Base-by-base conservation (phyloP, 306 rosid genomes). In the Ormosia semicastrata region DNA sequence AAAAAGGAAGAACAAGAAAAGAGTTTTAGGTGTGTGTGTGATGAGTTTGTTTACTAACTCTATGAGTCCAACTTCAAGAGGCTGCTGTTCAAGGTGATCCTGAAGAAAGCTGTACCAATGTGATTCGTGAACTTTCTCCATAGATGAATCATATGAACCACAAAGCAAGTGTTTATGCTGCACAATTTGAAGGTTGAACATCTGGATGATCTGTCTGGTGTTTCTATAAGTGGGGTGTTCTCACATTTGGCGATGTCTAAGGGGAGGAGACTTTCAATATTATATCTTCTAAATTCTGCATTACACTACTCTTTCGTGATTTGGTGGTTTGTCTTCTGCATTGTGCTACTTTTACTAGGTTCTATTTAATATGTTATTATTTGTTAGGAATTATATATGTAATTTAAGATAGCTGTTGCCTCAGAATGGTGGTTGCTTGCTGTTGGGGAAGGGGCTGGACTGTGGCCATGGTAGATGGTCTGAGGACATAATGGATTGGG, bases 241-340 rank as follows among this genome's bases (percentile, higher is more conserved):
- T 92, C 98, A 2, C 97, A 94, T 87, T 88, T 95, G 82, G 97
- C 93, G 82, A 95, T 93, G 41, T 94, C 98, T 3, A 97, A 94
- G 79, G 98, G 98, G 53, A 85, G 98, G 89, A 93, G 86, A 91
- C 70, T 66, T 52, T 72, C 30, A 49, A 78, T 56, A 69, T 33
- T 2, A 36, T 30, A 17, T 56, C 18, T 71, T 49, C 46, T 72
- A 52, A 69, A 33, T 73, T 80, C 39, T 60, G 53, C 65, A 44
- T 80, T 56, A 65, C 50, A 60, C 52, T 49, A 62, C 54, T 43
- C 37, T 54, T 24, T 64, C 1, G n/a, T n/a, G n/a, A n/a, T n/a
- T n/a, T n/a, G n/a, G n/a, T n/a, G n/a, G n/a, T n/a, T n/a, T n/a
- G n/a, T n/a, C n/a, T n/a, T n/a, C n/a, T n/a, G n/a, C n/a, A n/a